Evolutionary conservation across 495 filamentous ascomycete genomes (phyloP), one percentile per base, ranked within the genome.

Genomic region (Pseudevernia furfuracea): DNA sequence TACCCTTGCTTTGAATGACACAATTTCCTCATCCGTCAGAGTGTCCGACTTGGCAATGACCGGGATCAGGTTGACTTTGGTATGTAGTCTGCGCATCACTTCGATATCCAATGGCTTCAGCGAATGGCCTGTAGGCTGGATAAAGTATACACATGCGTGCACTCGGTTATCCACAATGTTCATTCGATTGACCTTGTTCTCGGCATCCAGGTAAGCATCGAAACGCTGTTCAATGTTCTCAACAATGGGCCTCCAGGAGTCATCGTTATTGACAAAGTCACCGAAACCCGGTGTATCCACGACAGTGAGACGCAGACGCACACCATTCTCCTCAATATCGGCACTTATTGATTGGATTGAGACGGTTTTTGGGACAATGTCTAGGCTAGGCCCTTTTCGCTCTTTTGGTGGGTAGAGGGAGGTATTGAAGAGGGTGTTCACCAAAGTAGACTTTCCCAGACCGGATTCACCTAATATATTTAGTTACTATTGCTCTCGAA

Each of bases 101-200:
- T 98, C 94, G 68, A 97, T 96, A 73, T 98, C 94, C 69, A 98
- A 79, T 60, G 95, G 95, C 88, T 98, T 98, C 72, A 98, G 81
- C n/a, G 95, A 94, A 82, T 98, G 94, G 60, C 94, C 94, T 48
- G 94, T 98, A 62, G 94, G 94, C 79, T 98, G 94, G 71, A 98
- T 96, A 81, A 98, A 98, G 85, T 96, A 98, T 58, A 98, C 94
- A 72, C 94, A 97, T 34, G 94, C 93, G 72, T 98, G 94, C 64
- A 98, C 91, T 71, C 94, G 89, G 84, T 97, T 97, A 78, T 98
- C 94, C 61, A 97, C 86, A 75, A 97, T 97, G 84, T 98, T 98
- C 84, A 95, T 95, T 67, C 94, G 89, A 82, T 98, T 98, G 74
- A 98, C 91, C 87, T 97, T 98, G 85, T 98, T 97, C 82, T 98